phyloP scores from a whole-genome alignment of 306 rosid species.

The Ochetophila trinervis region DNA sequence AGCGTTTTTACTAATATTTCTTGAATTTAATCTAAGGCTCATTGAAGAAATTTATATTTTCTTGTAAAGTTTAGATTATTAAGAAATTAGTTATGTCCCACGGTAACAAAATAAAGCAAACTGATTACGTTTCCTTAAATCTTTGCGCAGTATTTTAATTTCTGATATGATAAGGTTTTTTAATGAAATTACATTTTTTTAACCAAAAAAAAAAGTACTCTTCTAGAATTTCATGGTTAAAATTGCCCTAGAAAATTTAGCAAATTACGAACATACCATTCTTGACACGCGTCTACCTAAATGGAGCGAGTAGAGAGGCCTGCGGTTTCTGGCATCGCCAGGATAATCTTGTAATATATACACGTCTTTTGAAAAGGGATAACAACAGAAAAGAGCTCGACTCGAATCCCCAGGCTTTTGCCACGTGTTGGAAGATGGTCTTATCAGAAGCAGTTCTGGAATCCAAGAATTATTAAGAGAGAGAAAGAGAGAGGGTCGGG shows the following conservation, averaged over 20 bases:
- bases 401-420: neutral
- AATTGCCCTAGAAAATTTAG: neutral
- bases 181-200: no score
- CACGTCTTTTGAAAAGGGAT: neutral
- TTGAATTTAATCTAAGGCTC: no score
- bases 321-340: neutral
- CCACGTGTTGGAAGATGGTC: slow-evolving; percentile 32
- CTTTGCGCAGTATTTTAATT: no score
- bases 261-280: neutral
- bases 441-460: slow-evolving; percentile 8
- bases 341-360: neutral
- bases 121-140: no score
- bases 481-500: slow-evolving; percentile 12
- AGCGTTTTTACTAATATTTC: no score
- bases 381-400: neutral
- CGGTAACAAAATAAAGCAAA: no score
- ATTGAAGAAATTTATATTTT: no score
- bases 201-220: neutral
- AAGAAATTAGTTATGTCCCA: no score
- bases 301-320: neutral
- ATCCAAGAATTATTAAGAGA: neutral
- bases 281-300: neutral
- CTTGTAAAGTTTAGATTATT: no score
- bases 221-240: neutral
- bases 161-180: no score